These are phyloP conservation scores for Myxozyma neotropica DNA, from an alignment of 805 yeast genomes.

Conservation along the genomic window DNA sequence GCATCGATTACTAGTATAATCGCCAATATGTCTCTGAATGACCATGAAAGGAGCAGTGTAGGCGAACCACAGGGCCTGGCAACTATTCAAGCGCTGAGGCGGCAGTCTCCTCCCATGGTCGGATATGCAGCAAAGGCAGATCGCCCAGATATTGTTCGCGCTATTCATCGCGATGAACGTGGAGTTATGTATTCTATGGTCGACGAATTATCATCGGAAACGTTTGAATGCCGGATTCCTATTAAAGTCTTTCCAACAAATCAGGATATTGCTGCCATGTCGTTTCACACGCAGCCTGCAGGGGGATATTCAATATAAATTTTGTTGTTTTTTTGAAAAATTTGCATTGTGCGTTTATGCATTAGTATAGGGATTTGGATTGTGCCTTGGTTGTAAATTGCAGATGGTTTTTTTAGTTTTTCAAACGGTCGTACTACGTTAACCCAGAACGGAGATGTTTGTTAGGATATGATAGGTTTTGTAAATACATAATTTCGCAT, in stretches of 20 bases:
- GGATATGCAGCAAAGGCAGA: neutral
- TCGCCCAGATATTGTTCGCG: constrained; percentile 39
- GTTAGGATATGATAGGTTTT: no score
- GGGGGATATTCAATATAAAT: neutral
- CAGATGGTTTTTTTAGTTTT: no score
- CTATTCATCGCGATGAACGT: constrained; percentile 42
- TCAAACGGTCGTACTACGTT: no score
- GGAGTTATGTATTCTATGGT: constrained; percentile 25
- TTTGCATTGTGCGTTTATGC: no score
- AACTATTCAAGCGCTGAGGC: neutral
- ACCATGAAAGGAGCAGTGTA: neutral
- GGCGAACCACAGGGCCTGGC: neutral
- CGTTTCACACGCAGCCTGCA: neutral
- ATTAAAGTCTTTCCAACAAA: constrained; percentile 51
- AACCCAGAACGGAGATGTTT: no score
- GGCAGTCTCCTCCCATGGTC: neutral
- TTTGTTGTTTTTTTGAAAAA: neutral
- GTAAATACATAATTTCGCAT: no score
- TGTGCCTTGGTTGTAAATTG: no score
- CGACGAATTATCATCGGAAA: constrained; percentile 33
- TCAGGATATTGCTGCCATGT: constrained; percentile 39
- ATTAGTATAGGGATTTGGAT: no score
- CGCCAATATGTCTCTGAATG: neutral
- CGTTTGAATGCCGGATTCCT: constrained; percentile 51
- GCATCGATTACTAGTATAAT: neutral